A percentile compares a stretch with the other conserved stretches of the same genome.
phyloP scores from a whole-genome alignment of 495 filamentous ascomycete genomes.

The Tuber borchii region DNA sequence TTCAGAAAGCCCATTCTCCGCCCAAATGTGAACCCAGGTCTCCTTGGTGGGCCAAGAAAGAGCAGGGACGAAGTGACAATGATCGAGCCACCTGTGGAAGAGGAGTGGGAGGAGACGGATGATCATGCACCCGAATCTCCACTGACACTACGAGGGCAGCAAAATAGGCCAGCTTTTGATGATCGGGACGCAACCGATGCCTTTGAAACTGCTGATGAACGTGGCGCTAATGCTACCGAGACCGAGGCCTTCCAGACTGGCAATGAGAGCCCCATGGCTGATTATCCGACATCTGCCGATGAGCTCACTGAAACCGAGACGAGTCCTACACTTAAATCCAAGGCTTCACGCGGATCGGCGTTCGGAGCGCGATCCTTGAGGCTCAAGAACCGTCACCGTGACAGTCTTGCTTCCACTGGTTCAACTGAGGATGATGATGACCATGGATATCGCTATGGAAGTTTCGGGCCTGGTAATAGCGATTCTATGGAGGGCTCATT shows the following conservation, averaged over 20 bases:
- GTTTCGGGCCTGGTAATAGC: constrained; percentile 11
- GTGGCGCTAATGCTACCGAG: constrained; percentile 69
- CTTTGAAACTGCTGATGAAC: constrained; percentile 81
- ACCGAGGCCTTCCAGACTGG: constrained; percentile 94
- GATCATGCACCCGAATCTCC: constrained; percentile 18
- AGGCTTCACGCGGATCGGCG: constrained; percentile 38
- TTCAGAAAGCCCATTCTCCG: constrained; percentile 60
- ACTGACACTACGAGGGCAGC: constrained; percentile 21
- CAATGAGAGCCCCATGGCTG: constrained; percentile 69
- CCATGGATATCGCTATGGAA: constrained; percentile 46
- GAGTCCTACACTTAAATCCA: constrained; percentile 47
- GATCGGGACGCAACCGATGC: constrained; percentile 53
- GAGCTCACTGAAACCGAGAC: constrained; percentile 84
- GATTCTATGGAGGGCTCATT: constrained; percentile 6
- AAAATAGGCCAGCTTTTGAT: constrained; percentile 36
- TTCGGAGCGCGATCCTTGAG: constrained; percentile 43
- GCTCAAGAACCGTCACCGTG: constrained; percentile 53
- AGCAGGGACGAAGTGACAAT: constrained; percentile 68
- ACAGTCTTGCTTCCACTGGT: constrained; percentile 78
- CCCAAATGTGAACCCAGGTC: constrained; percentile 53
- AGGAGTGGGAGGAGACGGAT: constrained; percentile 81
- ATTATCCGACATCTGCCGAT: constrained; percentile 57
- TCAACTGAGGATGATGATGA: constrained; percentile 81
- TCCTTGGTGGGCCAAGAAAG: constrained; percentile 70
- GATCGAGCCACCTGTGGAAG: constrained; percentile 53